phyloP scores from a whole-genome alignment of 2,329 filamentous ascomycete genomes.

The Fusarium anthophilum region DNA sequence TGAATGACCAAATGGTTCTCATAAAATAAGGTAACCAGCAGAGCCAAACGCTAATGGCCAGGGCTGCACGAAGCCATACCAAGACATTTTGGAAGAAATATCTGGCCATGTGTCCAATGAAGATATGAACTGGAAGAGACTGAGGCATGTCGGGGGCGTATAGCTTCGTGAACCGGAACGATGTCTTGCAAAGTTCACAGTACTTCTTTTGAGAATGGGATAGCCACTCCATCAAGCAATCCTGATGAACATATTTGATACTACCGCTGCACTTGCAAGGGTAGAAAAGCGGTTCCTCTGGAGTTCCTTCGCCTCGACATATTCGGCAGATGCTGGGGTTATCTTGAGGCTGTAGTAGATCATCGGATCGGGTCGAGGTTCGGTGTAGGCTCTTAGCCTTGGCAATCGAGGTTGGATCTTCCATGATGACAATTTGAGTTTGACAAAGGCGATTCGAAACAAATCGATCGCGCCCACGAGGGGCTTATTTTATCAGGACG shows the following conservation, averaged over 20 bases:
- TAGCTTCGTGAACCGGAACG: slow-evolving; percentile 97
- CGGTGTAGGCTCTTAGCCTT: slow-evolving; percentile 40
- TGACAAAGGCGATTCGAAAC: slow-evolving; percentile 28
- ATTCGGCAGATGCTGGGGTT: slow-evolving; percentile 89
- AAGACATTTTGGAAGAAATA: slow-evolving; percentile 77
- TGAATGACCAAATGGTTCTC: slow-evolving; percentile 88
- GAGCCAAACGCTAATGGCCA: slow-evolving; percentile 90
- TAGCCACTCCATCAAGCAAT: slow-evolving; percentile 98
- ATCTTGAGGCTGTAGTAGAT: slow-evolving; percentile 45
- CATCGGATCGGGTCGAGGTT: slow-evolving; percentile 39
- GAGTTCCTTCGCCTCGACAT: slow-evolving; percentile 87
- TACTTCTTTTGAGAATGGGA: slow-evolving; percentile 99
- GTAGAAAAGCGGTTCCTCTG: slow-evolving; percentile 89
- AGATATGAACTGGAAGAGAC: slow-evolving; percentile 81
- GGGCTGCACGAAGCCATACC: slow-evolving; percentile 78
- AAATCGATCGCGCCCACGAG: slow-evolving; percentile 42
- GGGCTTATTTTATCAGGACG: slow-evolving; percentile 39
- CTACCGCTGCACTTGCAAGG: slow-evolving; percentile 99
- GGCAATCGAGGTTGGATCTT: slow-evolving; percentile 35
- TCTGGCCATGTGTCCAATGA: slow-evolving; percentile 78
- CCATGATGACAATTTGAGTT: slow-evolving; percentile 34
- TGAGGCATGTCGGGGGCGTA: slow-evolving; percentile 95
- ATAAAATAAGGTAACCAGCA: slow-evolving; percentile 89
- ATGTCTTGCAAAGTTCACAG: slow-evolving; percentile 98
- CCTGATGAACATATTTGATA: slow-evolving; percentile 98